phyloP scores from a whole-genome alignment of 805 yeast species.

The Cephaloascus fragrans region DNA sequence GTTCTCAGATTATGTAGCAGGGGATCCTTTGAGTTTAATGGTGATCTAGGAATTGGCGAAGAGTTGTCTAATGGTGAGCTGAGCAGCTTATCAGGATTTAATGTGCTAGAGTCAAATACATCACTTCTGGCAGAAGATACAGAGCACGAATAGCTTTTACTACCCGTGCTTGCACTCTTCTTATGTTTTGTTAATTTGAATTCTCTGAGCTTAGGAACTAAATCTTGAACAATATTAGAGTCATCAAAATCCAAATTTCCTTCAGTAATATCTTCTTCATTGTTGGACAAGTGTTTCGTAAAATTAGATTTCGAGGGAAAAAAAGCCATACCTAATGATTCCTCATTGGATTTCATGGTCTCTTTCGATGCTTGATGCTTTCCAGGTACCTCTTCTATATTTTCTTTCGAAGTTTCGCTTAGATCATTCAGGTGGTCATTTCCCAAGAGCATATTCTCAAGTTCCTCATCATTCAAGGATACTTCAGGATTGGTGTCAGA shows the following conservation, averaged over 20 bases:
- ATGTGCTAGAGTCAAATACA: background rate
- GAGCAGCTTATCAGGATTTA: background rate
- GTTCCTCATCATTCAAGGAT: background rate
- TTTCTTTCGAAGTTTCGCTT: background rate
- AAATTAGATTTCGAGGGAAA: background rate
- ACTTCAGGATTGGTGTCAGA: background rate
- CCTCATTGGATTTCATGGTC: background rate
- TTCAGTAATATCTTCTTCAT: background rate
- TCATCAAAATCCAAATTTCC: background rate
- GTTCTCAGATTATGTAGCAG: too few species aligned
- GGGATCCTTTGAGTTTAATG: too few species aligned
- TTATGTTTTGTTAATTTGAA: background rate
- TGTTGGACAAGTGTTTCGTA: background rate
- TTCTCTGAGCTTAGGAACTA: background rate
- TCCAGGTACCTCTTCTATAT: background rate
- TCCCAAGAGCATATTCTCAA: background rate
- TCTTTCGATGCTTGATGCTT: background rate
- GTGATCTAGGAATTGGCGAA: background rate
- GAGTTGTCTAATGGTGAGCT: background rate
- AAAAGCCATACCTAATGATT: too few species aligned
- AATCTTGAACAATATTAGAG: background rate
- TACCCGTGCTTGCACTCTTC: background rate
- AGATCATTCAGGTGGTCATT: constrained; percentile 1
- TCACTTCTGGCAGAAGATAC: background rate
- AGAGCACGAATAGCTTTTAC: background rate